Evolutionary conservation across 768 basidiomycete genomes (phyloP), one percentile per base, ranked within the genome.

Genomic region (Mycena albidolilacea): DNA sequence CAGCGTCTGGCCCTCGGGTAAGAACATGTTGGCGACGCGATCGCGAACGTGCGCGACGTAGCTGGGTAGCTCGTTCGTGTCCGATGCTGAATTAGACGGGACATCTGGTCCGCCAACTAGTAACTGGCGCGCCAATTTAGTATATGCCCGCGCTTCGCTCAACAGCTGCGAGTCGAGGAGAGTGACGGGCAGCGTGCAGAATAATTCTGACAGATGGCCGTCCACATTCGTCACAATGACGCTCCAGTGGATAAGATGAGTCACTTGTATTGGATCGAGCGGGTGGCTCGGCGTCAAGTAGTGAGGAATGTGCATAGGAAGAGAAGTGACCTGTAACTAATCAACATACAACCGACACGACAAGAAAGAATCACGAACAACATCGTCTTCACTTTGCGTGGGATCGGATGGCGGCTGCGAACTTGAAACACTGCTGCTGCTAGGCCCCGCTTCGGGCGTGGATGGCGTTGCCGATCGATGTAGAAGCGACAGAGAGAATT

Each of bases 21-120:
- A 79, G 72, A 86, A 92, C 89, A 93, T 91, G 76, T 92, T 93
- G 50, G 93, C 92, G 59, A 98, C 92, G 48, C 97, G 90, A 79
- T 99, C 97, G 61, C 94, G 90, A 38, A 98, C 90, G 80, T 99
- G 97, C 59, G 94, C 91, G 21, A 87, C 87, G 81, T 99, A 99
- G 73, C 93, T 94, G 0, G 97, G 97, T 14, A 99, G 88, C 76
- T 96, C 93, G 64, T 89, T 90, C 50, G 91, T 91, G 39, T 89
- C 90, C 11, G 89, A 87, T 19, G 15, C 6, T n/a, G 85, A 83
- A 6, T 84, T 84, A 5, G 77, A 43, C 6, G 21, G 55, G 30
- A 37, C 12, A 48, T 76, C 75, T 11, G 84, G 69, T 2, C 81
- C 82, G 0, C 82, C 87, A 4, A 91, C 80, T 37, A 97, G 87